A percentile compares a stretch with the other conserved stretches of the same genome.
Evolutionary conservation across 257 asterid genomes (phyloP).

Genomic region (Thymus mandschuricus): DNA sequence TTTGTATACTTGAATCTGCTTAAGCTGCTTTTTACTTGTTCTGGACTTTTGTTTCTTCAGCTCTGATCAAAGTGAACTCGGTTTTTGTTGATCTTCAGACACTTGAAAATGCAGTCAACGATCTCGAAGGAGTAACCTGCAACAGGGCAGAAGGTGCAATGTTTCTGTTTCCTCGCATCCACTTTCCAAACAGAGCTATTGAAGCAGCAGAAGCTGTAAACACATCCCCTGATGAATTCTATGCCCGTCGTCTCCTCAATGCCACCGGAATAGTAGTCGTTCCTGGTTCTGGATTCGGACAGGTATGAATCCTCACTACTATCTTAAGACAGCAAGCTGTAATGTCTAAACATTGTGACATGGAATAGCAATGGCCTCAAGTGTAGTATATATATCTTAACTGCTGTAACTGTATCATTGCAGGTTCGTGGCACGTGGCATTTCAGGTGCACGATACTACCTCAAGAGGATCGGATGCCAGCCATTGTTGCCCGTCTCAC

Average conservation of each 20-base stretch:
- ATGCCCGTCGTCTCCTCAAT: conserved; percentile 72
- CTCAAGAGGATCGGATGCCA: conserved; percentile 88
- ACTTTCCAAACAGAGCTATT: conserved; percentile 78
- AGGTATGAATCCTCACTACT: conserved; percentile 45
- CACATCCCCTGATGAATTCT: conserved; percentile 74
- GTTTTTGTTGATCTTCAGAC: conserved; percentile 44
- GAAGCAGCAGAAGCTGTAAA: conserved; percentile 80
- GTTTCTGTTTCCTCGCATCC: conserved; percentile 86
- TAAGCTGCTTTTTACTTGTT: background rate
- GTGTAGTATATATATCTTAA: no score
- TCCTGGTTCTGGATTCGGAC: conserved; percentile 98
- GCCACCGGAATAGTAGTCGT: conserved; percentile 94
- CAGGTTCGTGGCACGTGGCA: conserved; percentile 95
- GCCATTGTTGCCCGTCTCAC: conserved; percentile 77
- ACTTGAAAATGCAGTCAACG: conserved; percentile 85
- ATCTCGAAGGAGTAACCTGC: conserved; percentile 91
- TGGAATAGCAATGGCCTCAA: no score
- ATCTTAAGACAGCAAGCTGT: no score
- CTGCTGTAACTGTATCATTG: background rate
- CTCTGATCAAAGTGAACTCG: no score
- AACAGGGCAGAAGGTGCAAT: conserved; percentile 98
- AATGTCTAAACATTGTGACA: no score
- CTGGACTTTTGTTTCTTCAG: background rate
- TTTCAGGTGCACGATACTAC: conserved; percentile 90
- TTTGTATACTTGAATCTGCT: background rate